phyloP scores from a whole-genome alignment of 2,329 filamentous ascomycete genomes.

The Aspergillus ibericus region DNA sequence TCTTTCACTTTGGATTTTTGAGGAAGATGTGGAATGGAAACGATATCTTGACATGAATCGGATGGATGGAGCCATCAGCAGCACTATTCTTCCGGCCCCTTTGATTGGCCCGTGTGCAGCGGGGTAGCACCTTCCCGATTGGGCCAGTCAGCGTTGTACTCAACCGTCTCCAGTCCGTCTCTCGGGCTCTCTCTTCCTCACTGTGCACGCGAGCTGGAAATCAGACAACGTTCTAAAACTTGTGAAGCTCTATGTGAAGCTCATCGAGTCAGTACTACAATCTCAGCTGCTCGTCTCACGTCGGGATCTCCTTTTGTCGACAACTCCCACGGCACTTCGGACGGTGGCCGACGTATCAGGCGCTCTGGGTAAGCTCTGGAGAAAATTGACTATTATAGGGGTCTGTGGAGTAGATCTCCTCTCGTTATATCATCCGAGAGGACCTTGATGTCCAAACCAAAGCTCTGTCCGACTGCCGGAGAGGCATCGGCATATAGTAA shows the following conservation, averaged over 20 bases:
- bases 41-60: too few species aligned
- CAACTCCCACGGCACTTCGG: neutral
- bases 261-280: neutral
- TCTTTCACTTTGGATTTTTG: neutral
- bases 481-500: slow-evolving; percentile 7
- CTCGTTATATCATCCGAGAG: neutral
- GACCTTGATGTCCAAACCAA: neutral
- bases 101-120: neutral
- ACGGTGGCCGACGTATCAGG: slow-evolving; percentile 4
- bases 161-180: neutral
- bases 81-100: too few species aligned
- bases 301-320: slow-evolving; percentile 7
- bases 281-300: neutral
- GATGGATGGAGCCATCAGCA: too few species aligned
- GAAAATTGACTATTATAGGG: neutral
- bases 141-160: neutral
- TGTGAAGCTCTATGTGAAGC: neutral
- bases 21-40: too few species aligned
- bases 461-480: neutral
- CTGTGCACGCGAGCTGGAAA: neutral
- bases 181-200: neutral
- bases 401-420: too few species aligned
- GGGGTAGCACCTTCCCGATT: neutral
- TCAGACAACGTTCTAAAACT: slow-evolving; percentile 1
- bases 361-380: slow-evolving; percentile 3